Base-by-base conservation (phyloP, 768 basidiomycete genomes). In the Daedaleopsis nitida region DNA sequence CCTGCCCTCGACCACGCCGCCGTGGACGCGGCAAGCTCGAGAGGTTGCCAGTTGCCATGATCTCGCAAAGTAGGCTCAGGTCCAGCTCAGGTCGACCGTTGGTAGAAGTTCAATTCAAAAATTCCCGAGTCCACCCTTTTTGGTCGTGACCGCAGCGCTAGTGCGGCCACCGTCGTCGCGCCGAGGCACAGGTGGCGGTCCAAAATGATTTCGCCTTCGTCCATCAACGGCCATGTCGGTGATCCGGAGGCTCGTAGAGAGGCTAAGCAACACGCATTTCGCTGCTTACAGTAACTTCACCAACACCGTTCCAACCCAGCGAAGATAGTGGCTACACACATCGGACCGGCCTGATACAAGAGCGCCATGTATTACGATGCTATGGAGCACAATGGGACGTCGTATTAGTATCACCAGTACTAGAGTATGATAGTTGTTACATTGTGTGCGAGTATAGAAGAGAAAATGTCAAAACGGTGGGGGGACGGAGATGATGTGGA, bases 351-450 rank as follows among this genome's bases (percentile, higher is more conserved):
- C 10, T 16, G 52, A 60, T 51, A 59, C 17, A 55, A 35, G 48
- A 59, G 56, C 50, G 62, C 51, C 62, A 57, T 64, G 47, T 64
- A 64, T 64, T 64, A 64, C 45, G 54, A 64, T 64, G 62, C 62
- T 51, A 55, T 42, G 49, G 51, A 64, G 58, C 62, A 64, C 54
- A 54, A 63, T 63, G 62, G 58, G 58, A 56, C 54, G 55, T 57
- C 63, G 59, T 50, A 65, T 62, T 65, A 65, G 60, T 65, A 65
- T 65, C 60, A 59, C 58, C 66, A 52, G 56, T 66, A 64, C 54
- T 68, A 68, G 63, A 61, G 60, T 68, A 68, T 60, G 62, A 61
- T 64, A 66, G 60, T 63, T 68, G 62, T 58, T 68, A 68, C 66
- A 68, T 65, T 59, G 51, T 59, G 62, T 57, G 58, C 47, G 60